Evolutionary conservation across 352 stramenopile species (phyloP), one percentile per base, ranked within the genome.

Genomic region (Phytophthora megakarya): DNA sequence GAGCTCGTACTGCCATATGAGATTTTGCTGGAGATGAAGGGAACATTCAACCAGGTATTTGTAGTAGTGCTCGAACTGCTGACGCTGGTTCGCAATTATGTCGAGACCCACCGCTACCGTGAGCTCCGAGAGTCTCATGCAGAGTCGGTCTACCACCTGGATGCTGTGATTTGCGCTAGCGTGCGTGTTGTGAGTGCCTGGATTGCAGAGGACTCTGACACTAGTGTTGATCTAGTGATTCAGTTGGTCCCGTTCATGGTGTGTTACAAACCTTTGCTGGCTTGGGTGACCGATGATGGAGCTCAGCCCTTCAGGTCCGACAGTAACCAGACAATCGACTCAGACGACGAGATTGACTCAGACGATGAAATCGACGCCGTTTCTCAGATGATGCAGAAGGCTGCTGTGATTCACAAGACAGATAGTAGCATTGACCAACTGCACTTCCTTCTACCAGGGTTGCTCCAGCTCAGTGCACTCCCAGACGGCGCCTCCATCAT

Each of bases 151-250:
- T 72, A 61, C 19, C 76, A 91, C 30, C 52, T 92, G 13, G 82
- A 96, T 61, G 81, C 82, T 23, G 67, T 96, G 21, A 84, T 92
- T 33, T 90, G 84, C 40, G 85, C 84, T 6, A 94, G 83, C 61
- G 65, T 94, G 9, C 87, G 87, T 15, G 64, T 96, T 30, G 73
- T 90, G 25, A 82, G 84, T 26, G 81, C 87, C 3, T 96, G 87
- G 85, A 83, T 96, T 15, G 87, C 87, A 13, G 85, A 96, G 68
- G 84, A 94, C 50, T 88, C 84, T 9, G 87, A 96, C 59, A 81
- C 84, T 11, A 82, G 76, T 51, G 75, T 84, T 19, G 73, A 88
- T 38, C 62, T 92, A 35, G 70, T 90, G 21, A 75, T 94, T 46
- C 74, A 89, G 18, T 40, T 94, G 26, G 48, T 93, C 19, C 85